A percentile compares a stretch with the other conserved stretches of the same genome.
phyloP scores from a whole-genome alignment of 2,329 filamentous ascomycete species.

The Aspergillus intermedius region DNA sequence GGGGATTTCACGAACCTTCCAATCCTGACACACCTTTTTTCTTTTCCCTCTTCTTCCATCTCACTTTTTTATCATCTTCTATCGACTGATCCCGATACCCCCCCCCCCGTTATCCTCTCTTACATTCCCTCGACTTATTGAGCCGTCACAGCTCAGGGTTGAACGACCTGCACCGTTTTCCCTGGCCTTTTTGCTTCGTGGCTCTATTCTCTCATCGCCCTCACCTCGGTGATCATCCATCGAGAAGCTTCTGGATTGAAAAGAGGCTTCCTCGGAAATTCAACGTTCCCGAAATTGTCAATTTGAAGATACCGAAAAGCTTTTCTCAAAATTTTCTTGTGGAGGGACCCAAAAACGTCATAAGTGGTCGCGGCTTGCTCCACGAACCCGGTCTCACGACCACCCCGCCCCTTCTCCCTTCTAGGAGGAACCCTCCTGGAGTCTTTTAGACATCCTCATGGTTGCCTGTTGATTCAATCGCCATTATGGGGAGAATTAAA shows the following conservation, averaged over 20 bases:
- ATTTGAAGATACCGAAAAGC: not conserved
- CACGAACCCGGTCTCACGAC: slow-evolving; percentile 25
- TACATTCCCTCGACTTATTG: not conserved
- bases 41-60: not conserved
- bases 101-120: not conserved
- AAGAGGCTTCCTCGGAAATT: not conserved
- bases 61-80: not conserved
- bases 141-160: slow-evolving; percentile 18
- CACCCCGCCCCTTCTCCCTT: slow-evolving; percentile 16
- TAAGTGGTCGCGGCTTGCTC: slow-evolving; percentile 28
- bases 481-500: slow-evolving; percentile 48
- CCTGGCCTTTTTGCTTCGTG: slow-evolving; percentile 22
- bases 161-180: slow-evolving; percentile 40
- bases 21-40: not conserved
- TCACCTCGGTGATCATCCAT: slow-evolving; percentile 3
- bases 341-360: slow-evolving; percentile 31
- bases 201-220: slow-evolving; percentile 12
- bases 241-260: not conserved
- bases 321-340: not conserved
- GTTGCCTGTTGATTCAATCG: slow-evolving; percentile 28
- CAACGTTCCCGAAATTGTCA: not conserved
- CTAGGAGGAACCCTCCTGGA: slow-evolving; percentile 25
- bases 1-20: not conserved
- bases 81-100: not conserved
- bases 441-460: slow-evolving; percentile 30